These are phyloP conservation scores for Solanum medicagineum DNA, from an alignment of 257 asterid species.

Conservation along the genomic window DNA sequence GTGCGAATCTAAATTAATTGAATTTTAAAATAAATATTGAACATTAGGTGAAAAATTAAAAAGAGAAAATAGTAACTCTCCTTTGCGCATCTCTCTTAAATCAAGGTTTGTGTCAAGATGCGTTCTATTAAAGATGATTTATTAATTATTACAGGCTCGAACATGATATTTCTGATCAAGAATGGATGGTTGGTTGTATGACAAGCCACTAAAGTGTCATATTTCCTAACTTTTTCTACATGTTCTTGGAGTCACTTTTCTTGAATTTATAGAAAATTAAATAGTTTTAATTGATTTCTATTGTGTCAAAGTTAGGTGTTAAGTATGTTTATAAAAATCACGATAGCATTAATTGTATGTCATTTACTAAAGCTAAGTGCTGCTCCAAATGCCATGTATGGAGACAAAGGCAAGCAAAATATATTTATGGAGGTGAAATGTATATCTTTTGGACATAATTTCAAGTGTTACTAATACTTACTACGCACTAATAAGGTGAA, in stretches of 20 bases:
- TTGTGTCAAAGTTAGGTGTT: background rate
- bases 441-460: background rate
- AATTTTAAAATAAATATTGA: too few species aligned
- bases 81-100: too few species aligned
- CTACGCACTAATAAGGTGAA: background rate
- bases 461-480: background rate
- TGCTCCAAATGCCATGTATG: background rate
- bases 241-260: background rate
- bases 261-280: background rate
- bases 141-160: rapidly evolving
- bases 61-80: too few species aligned
- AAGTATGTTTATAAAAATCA: background rate
- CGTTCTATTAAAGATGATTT: background rate
- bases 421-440: background rate
- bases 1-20: too few species aligned
- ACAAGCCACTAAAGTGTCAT: background rate
- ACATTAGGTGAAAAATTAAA: too few species aligned
- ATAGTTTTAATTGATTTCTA: background rate
- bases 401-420: background rate
- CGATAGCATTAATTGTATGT: background rate
- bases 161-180: background rate
- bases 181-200: background rate
- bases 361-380: background rate
- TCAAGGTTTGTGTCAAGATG: too few species aligned
- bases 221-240: background rate